Evolutionary conservation across 2,329 filamentous ascomycete genomes (phyloP).

Genomic region (Aspergillus ochraceus): DNA sequence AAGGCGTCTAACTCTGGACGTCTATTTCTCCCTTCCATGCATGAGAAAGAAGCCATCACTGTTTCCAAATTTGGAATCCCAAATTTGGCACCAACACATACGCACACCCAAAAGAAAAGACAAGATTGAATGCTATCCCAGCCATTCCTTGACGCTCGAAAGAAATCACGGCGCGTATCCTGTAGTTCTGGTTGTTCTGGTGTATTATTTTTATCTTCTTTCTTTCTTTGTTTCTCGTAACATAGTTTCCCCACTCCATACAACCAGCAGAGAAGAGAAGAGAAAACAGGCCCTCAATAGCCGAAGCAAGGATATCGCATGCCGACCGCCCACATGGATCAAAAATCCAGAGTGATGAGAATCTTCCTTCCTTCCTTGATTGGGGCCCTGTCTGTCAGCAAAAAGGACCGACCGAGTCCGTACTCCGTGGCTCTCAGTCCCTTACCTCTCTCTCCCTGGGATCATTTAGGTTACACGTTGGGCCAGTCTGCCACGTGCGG

Average conservation of each 20-base stretch:
- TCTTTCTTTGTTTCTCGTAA: neutral
- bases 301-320: neutral
- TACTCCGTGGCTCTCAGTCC: neutral
- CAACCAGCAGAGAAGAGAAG: too few relatives aligned
- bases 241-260: too few relatives aligned
- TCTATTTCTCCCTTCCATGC: neutral
- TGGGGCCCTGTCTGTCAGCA: neutral
- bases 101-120: neutral
- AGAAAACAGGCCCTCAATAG: neutral
- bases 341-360: neutral
- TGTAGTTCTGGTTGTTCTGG: neutral
- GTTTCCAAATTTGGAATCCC: neutral
- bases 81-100: neutral
- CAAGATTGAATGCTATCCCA: neutral
- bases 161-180: neutral
- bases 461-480: slow-evolving; percentile 20
- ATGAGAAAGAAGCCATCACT: neutral
- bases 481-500: slow-evolving; percentile 14
- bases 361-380: neutral
- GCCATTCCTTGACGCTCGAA: neutral
- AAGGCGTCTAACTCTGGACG: neutral
- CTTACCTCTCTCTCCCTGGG: slow-evolving; percentile 3
- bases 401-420: neutral
- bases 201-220: neutral
- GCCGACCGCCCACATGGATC: neutral